Percentiles rank a stretch among this genome's conserved stretches.
Evolutionary conservation across 1,284 basidiomycete genomes (phyloP).

Genomic region (Phaffia rhodozyma): DNA sequence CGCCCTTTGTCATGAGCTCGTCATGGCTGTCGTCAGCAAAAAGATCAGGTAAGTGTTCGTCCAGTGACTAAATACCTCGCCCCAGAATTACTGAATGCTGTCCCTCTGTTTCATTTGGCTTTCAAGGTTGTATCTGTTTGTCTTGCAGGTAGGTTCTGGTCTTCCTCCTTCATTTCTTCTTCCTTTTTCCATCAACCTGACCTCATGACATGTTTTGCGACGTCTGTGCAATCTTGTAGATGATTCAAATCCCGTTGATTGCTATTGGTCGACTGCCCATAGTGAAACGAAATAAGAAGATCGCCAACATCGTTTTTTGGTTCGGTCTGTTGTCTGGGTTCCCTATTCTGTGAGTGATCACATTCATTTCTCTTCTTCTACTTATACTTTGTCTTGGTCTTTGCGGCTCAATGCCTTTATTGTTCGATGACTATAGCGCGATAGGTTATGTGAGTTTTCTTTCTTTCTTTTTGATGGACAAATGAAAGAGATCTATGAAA

Average conservation of each 20-base stretch:
- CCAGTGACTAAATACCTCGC: neutral
- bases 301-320: slow-evolving; percentile 78
- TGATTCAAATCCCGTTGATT: slow-evolving; percentile 87
- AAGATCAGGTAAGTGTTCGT: slow-evolving; percentile 55
- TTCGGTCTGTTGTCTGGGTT: slow-evolving; percentile 69
- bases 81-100: neutral
- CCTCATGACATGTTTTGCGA: slow-evolving; percentile 11
- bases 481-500: too few species aligned
- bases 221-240: slow-evolving; percentile 42
- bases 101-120: neutral
- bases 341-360: slow-evolving; percentile 62
- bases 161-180: neutral
- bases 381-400: neutral
- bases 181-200: too few species aligned
- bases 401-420: neutral
- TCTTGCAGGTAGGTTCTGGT: neutral
- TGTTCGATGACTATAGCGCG: too few species aligned
- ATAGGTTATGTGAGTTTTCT: too few species aligned
- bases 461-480: too few species aligned
- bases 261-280: slow-evolving; percentile 59
- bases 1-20: slow-evolving; percentile 80
- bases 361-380: neutral
- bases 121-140: neutral
- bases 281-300: slow-evolving; percentile 63
- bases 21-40: slow-evolving; percentile 90